Percentiles rank a stretch among this genome's conserved stretches.
These are phyloP conservation scores for Leccinellum luteum DNA, from an alignment of 768 basidiomycete species.

Conservation along the genomic window DNA sequence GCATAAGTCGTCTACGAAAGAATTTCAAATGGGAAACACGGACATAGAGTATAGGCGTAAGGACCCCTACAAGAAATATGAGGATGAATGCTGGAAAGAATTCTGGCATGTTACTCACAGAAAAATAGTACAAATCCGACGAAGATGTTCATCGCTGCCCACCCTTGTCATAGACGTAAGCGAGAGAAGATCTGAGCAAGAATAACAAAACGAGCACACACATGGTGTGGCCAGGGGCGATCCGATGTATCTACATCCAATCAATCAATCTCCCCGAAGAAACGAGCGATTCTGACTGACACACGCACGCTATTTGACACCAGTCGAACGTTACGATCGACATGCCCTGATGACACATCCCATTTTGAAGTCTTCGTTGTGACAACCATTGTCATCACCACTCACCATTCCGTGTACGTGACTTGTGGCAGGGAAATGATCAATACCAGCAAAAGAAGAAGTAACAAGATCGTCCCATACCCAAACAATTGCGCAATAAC, in stretches of 20 bases:
- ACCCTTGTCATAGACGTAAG: slow-evolving; percentile 39
- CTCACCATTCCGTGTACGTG: slow-evolving; percentile 46
- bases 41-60: slow-evolving; percentile 41
- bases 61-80: slow-evolving; percentile 22
- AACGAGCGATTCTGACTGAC: background rate
- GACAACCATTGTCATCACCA: background rate
- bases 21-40: slow-evolving; percentile 48
- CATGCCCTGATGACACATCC: slow-evolving; percentile 45
- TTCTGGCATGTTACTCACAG: slow-evolving; percentile 2
- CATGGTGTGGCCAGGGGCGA: slow-evolving; percentile 73
- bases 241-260: slow-evolving; percentile 23
- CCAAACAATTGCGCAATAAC: slow-evolving; percentile 48
- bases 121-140: slow-evolving; percentile 69
- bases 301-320: slow-evolving; percentile 54
- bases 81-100: background rate
- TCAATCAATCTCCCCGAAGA: background rate
- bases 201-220: slow-evolving; percentile 6
- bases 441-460: background rate
- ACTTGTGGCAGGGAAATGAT: slow-evolving; percentile 7
- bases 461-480: slow-evolving; percentile 24
- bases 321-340: slow-evolving; percentile 79
- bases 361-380: background rate
- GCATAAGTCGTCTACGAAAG: background rate
- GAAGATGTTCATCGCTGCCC: slow-evolving; percentile 71
- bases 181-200: background rate